Base-by-base conservation (phyloP, 345 rosid genomes). In the Reutealis trisperma region DNA sequence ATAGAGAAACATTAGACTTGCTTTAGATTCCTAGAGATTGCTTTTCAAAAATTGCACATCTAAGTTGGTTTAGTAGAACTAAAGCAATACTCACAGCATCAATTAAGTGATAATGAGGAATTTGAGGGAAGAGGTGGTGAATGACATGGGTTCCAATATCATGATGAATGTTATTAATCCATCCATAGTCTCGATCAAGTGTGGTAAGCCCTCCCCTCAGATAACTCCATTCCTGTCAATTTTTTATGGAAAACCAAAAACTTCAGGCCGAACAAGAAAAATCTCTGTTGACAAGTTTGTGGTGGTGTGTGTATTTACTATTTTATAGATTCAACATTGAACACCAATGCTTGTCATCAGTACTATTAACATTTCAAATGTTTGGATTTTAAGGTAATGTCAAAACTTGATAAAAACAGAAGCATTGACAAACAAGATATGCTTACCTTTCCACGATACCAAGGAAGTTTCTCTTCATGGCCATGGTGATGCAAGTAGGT, bases 401-500 rank as follows among this genome's bases (percentile, higher is more conserved):
- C 12, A 47, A 34, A 19, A 16, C 62, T 47, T 47, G 14, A 47
- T 10, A 52, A 5, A 41, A 41, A 6, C 10, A 24, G 14, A 2
- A 42, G 13, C 42, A 32, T 5, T 52, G 16, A 11, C 16, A 21
- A 51, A 27, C 16, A 63, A 32, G 67, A 60, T 6, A 24, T n/a
- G 21, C 13, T 27, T 89, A 93, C 98, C 93, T 92, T 87, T 83
- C 98, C 93, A 8, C 98, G 89, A 78, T 93, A 93, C 98, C 98
- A 93, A 25, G 98, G 98, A 71, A 93, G 90, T 69, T 89, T 93
- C 61, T 84, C 90, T 72, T 90, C 94, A 63, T 90, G 88, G 27
- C 97, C 97, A 79, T 93, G 98, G 83, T 92, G 98, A 78, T 93
- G 97, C 80, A 93, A 84, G 83, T 93, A 93, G 24, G 98, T 93